A percentile compares a stretch with the other conserved stretches of the same genome.
Evolutionary conservation across 257 asterid species (phyloP).

Genomic region (Solanum sitiens): DNA sequence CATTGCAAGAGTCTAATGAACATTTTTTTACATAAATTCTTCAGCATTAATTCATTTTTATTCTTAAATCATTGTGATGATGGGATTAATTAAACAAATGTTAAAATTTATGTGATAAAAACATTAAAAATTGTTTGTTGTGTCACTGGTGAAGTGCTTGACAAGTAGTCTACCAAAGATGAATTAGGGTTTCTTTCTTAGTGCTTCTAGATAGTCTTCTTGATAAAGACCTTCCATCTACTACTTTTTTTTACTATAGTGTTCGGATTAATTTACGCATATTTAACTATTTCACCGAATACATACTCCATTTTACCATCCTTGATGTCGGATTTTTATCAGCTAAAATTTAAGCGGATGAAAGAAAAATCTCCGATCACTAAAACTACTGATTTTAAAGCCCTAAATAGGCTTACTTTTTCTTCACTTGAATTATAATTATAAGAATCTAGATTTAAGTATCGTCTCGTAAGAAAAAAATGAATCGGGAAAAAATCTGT

Average conservation of each 20-base stretch:
- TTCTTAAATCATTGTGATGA: background rate
- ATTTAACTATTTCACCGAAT: background rate
- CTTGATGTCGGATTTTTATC: background rate
- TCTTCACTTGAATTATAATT: too few species aligned
- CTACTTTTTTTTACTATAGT: background rate
- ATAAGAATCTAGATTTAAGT: too few species aligned
- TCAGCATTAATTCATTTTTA: background rate
- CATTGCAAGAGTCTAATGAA: background rate
- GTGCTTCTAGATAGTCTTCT: background rate
- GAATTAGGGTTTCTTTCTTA: background rate
- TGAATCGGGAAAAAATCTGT: too few species aligned
- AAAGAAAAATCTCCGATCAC: background rate
- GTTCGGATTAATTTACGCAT: background rate
- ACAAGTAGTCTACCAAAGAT: background rate
- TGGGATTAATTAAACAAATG: background rate
- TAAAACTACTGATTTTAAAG: too few species aligned
- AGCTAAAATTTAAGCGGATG: background rate
- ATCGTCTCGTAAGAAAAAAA: too few species aligned
- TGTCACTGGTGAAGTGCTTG: background rate
- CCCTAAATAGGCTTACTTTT: too few species aligned
- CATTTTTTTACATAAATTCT: background rate
- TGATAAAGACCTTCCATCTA: background rate
- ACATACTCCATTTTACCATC: background rate
- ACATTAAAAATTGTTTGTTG: background rate
- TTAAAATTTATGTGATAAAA: background rate